Conservation (phyloP, 1,284 basidiomycete species). For the Inonotus obliquus region DNA sequence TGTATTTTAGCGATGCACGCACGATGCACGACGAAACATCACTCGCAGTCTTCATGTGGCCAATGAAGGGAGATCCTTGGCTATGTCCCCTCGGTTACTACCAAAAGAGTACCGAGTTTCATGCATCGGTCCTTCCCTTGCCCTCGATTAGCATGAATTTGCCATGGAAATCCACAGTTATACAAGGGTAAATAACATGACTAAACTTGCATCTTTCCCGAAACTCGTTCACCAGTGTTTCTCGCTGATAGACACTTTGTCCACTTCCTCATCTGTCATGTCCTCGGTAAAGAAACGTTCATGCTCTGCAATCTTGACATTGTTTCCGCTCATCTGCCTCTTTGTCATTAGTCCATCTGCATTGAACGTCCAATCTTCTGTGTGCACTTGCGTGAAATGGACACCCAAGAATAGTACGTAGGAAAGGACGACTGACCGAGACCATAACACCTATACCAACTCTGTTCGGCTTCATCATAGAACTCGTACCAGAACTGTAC, state of each 20-base stretch:
- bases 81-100: no score
- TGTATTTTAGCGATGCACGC: no score
- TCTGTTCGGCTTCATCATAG: constrained; percentile 36
- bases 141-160: no score
- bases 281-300: constrained; percentile 56
- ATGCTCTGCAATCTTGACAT: constrained; percentile 42
- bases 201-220: not conserved
- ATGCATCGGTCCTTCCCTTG: no score
- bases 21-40: no score
- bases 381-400: not conserved
- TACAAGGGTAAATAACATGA: no score
- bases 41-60: no score
- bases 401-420: not conserved
- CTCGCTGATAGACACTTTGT: constrained; percentile 27
- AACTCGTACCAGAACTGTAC: constrained; percentile 65
- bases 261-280: constrained; percentile 26
- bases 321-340: constrained; percentile 56
- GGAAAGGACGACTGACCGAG: constrained; percentile 32
- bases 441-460: constrained; percentile 56
- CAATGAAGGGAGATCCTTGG: no score
- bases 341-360: constrained; percentile 51
- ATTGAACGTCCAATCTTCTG: constrained; percentile 56
- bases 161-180: no score
- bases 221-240: constrained; percentile 28
- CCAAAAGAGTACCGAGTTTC: no score